These are phyloP conservation scores for Chrysoporthe austroafricana DNA, from an alignment of 2,329 filamentous ascomycete species.

Conservation along the genomic window DNA sequence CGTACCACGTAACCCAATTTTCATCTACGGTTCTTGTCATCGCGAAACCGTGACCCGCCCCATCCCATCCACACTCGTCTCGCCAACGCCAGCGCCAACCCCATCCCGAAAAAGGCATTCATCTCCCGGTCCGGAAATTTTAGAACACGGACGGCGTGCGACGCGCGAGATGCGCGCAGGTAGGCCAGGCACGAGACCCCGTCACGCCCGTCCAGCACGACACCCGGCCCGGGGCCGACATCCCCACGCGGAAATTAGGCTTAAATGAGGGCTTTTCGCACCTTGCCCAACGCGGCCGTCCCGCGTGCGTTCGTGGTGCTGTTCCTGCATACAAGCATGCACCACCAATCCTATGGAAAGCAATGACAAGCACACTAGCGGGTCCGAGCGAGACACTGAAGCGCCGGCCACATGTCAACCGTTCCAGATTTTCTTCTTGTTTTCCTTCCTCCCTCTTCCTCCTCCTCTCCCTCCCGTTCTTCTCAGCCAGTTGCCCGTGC, in stretches of 20 bases:
- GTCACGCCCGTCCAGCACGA: neutral
- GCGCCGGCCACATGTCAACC: too few relatives aligned
- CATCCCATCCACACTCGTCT: neutral
- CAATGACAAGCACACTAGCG: neutral
- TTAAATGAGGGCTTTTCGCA: slow-evolving; percentile 23
- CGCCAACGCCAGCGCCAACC: neutral
- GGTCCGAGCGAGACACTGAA: neutral
- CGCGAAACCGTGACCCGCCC: neutral
- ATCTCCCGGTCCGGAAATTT: slow-evolving; percentile 20
- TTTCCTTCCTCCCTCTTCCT: too few relatives aligned
- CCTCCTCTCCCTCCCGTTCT: neutral
- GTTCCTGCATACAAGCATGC: neutral
- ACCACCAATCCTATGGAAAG: neutral
- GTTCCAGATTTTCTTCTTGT: neutral
- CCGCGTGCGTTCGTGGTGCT: neutral
- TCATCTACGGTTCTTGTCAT: neutral
- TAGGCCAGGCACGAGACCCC: too few relatives aligned
- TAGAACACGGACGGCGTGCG: neutral
- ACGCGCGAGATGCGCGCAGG: neutral
- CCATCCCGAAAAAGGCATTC: slow-evolving; percentile 9
- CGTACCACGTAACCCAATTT: neutral
- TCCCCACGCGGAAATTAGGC: slow-evolving; percentile 27
- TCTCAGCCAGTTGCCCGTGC: neutral
- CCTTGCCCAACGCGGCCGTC: neutral
- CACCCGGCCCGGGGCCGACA: slow-evolving; percentile 9